Base-by-base conservation (phyloP, 2,329 filamentous ascomycete species). In the Apiospora koreana region DNA sequence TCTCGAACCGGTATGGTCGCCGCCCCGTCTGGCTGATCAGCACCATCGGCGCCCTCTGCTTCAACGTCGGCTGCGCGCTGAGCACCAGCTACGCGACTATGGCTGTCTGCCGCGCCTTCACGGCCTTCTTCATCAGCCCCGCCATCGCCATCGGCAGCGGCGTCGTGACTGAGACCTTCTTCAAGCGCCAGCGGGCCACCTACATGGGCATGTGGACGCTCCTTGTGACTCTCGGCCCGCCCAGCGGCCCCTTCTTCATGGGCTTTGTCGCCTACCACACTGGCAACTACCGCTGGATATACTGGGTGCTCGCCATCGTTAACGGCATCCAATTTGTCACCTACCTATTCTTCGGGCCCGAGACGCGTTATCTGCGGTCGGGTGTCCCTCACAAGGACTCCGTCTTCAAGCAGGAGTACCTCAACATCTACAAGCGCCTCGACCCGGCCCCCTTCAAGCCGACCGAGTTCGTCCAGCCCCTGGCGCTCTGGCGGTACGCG, bases 181-280 rank as follows among this genome's bases (percentile, higher is more conserved):
- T 89, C 78, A 86, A 85, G 74, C 83, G 83, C 41, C 85, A 89
- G 65, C 79, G 87, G 28, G 87, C 82, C 6, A 82, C 81, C 66
- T 87, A 85, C 67, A 88, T 89, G 84, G 87, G 87, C 38, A 79
- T 88, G n/a, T 88, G 87, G 87, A 88, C 87, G 1, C 74, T 76
- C 12, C 67, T 77, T 81, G 73, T 76, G 14, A 74, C 74, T 5
- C 69, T 76, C 0, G 77, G 72, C 72, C 77, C 75, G 69, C 79
- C 71, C 48, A 74, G 77, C 9, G 78, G 79, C 2, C 79, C 80
- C 0, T 75, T 81, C 31, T 74, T 81, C 21, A 79, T 86, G 54
- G 82, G 83, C 1, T 82, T 81, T 38, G 87, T 89, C 0, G 82
- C 85, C 0, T 79, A 86, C 69, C 82, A 85, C 7, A 67, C 65